Evolutionary conservation across 495 filamentous ascomycete genomes (phyloP).

Genomic region (Hypoxylon subgilvum): DNA sequence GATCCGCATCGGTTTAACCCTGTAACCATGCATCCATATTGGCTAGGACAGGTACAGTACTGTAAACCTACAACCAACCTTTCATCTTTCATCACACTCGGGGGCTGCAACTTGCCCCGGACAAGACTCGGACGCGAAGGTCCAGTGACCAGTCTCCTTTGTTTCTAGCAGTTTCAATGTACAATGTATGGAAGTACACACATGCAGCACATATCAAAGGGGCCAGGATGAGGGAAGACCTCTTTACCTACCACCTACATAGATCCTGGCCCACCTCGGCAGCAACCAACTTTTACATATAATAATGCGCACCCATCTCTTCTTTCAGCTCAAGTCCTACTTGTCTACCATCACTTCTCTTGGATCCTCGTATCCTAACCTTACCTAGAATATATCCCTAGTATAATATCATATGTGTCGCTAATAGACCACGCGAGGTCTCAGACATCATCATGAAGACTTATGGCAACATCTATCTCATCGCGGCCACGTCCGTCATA

Average conservation of each 20-base stretch:
- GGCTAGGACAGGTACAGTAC: too few species aligned
- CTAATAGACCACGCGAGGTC: conserved; percentile 39
- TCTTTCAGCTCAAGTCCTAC: conserved; percentile 6
- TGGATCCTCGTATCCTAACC: conserved; percentile 6
- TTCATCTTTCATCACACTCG: neutral
- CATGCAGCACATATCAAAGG: neutral
- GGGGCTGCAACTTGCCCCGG: conserved; percentile 22
- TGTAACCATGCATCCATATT: too few species aligned
- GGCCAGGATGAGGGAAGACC: conserved; percentile 10
- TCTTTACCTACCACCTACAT: neutral
- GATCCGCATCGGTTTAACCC: conserved; percentile 31
- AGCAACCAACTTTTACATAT: conserved; percentile 20
- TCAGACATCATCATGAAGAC: conserved; percentile 50
- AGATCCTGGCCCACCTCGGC: conserved; percentile 13
- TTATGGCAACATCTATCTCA: conserved; percentile 74
- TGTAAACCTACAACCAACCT: neutral
- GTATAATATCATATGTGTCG: conserved; percentile 13
- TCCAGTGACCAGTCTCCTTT: conserved; percentile 36
- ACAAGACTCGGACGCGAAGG: conserved; percentile 13
- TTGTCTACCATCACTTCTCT: neutral
- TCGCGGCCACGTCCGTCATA: conserved; percentile 75
- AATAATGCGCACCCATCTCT: conserved; percentile 27
- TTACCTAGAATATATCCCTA: conserved; percentile 1
- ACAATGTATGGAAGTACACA: too few species aligned
- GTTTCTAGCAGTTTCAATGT: conserved; percentile 27